phyloP scores from a whole-genome alignment of 345 rosid genomes.

The Raphanus sativus region DNA sequence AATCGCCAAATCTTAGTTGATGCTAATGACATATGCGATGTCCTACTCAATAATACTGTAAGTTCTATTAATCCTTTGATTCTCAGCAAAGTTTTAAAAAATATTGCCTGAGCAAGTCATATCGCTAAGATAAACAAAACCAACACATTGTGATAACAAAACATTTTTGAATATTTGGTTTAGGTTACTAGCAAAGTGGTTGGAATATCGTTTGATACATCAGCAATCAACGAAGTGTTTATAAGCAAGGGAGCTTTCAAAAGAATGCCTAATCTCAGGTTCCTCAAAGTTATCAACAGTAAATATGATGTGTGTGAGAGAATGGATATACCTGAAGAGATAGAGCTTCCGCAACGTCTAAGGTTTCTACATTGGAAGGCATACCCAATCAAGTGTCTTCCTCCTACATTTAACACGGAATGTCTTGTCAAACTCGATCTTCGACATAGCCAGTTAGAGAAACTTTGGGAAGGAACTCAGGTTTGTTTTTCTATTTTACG shows the following conservation, averaged over 20 bases:
- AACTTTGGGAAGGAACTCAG: conserved; percentile 29
- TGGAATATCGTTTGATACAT: conserved; percentile 29
- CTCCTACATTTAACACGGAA: conserved; percentile 1
- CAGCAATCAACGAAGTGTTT: neutral
- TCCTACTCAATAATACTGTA: neutral
- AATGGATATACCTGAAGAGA: neutral
- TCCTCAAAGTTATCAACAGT: conserved; percentile 13
- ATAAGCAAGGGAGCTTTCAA: neutral
- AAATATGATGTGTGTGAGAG: neutral
- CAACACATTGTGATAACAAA: neutral
- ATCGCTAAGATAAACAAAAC: neutral
- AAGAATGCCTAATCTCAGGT: conserved; percentile 29
- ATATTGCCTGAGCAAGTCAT: neutral
- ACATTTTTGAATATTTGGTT: neutral
- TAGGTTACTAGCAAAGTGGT: conserved; percentile 23
- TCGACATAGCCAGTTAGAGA: neutral
- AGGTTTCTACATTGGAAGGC: conserved; percentile 28
- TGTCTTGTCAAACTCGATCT: conserved; percentile 22
- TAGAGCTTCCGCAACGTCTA: conserved; percentile 15
- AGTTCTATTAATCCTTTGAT: neutral
- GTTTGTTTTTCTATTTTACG: conserved; percentile 8
- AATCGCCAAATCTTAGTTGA: conserved; percentile 19
- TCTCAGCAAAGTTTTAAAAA: neutral
- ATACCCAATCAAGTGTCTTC: conserved; percentile 31
- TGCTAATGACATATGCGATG: conserved; percentile 21